Conservation (phyloP, 345 rosid species). For the Eucalyptus curtisii region DNA sequence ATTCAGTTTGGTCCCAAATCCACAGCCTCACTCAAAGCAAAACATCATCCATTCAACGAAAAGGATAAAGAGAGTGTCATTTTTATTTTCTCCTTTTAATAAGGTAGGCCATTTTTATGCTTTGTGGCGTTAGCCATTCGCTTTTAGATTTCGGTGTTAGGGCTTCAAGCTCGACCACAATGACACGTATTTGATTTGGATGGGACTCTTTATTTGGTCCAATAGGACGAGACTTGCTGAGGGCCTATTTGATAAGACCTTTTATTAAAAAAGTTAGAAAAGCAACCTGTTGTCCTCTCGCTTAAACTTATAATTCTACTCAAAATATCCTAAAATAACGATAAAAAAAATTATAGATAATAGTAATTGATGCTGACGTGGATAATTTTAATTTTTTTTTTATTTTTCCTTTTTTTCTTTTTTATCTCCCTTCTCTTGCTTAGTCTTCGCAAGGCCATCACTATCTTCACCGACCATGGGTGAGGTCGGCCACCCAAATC, state of each 20-base stretch:
- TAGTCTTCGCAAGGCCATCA: neutral
- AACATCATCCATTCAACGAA: neutral
- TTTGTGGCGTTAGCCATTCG: neutral
- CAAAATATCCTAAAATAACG: no score
- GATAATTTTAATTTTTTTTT: no score
- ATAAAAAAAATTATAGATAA: neutral
- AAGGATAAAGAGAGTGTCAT: neutral
- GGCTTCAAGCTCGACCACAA: neutral
- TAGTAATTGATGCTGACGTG: fast-evolving
- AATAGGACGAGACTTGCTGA: neutral
- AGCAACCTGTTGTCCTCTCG: neutral
- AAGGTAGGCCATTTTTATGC: neutral
- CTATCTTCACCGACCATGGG: neutral
- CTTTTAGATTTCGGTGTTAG: neutral
- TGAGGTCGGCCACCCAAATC: neutral
- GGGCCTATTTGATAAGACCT: neutral
- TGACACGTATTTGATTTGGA: neutral
- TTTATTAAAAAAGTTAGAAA: neutral
- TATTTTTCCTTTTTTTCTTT: fast-evolving
- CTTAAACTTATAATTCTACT: neutral
- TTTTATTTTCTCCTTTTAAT: neutral
- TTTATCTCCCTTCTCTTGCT: neutral
- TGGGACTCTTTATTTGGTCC: neutral
- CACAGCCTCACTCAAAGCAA: neutral
- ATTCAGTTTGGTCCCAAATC: neutral